These are phyloP conservation scores for Nakaseomyces kungkrabaensis DNA, from an alignment of 1,139 yeast species.

Conservation along the genomic window DNA sequence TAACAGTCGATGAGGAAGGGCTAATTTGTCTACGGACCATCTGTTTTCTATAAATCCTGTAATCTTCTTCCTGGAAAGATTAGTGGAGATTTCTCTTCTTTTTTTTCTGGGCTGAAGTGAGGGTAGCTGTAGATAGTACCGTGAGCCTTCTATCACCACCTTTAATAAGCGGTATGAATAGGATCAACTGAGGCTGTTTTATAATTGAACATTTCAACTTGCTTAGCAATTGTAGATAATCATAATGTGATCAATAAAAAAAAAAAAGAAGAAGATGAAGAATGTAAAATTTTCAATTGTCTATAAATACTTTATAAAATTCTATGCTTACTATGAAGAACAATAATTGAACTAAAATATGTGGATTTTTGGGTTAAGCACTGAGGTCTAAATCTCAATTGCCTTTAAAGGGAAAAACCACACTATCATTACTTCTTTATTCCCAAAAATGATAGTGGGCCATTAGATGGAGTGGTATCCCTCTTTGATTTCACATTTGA, in stretches of 20 bases:
- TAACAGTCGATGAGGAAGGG: conserved; percentile 17
- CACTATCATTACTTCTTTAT: background rate
- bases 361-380: no score
- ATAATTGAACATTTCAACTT: conserved; percentile 15
- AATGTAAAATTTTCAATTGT: no score
- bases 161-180: conserved; percentile 11
- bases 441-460: conserved; percentile 1
- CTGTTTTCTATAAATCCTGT: conserved; percentile 4
- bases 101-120: background rate
- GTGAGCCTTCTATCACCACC: conserved; percentile 14
- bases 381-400: no score
- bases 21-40: conserved; percentile 7
- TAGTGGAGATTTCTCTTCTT: background rate
- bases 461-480: background rate
- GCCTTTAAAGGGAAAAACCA: no score
- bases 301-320: no score
- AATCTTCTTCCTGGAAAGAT: background rate
- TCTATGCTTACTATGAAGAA: no score
- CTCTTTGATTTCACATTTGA: background rate
- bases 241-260: no score
- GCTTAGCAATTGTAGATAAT: background rate
- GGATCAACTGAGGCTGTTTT: conserved; percentile 13
- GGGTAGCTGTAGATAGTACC: conserved; percentile 14
- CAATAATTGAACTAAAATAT: no score
- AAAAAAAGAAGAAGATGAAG: no score